Conservation (phyloP, 371 early-diverging fungal genomes). For the Lichtheimia ramosa region DNA sequence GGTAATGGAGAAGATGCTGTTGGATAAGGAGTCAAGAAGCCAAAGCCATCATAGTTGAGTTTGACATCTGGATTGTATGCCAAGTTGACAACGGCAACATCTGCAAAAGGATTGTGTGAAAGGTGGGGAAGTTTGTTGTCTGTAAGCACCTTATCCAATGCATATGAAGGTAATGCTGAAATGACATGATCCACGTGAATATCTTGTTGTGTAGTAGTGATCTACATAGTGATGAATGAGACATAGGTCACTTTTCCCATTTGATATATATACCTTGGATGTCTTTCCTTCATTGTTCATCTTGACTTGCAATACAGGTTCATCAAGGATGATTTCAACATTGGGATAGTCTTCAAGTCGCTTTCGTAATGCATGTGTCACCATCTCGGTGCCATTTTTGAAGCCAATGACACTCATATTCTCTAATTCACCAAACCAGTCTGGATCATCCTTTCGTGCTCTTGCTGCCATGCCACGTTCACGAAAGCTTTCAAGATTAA, state of each 20-base stretch:
- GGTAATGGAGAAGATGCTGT: constrained; percentile 36
- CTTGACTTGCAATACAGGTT: constrained; percentile 39
- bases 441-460: constrained; percentile 43
- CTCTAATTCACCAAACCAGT: constrained; percentile 60
- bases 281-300: constrained; percentile 19
- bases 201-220: constrained; percentile 25
- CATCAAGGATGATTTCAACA: constrained; percentile 52
- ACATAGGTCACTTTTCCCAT: too few species aligned
- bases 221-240: constrained; percentile 11
- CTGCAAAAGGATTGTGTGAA: constrained; percentile 64
- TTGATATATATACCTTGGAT: constrained; percentile 23
- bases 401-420: constrained; percentile 80
- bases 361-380: constrained; percentile 57
- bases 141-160: constrained; percentile 37
- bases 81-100: constrained; percentile 89
- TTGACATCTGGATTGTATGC: constrained; percentile 53
- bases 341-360: constrained; percentile 49
- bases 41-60: constrained; percentile 78
- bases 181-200: constrained; percentile 61
- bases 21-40: constrained; percentile 82
- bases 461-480: constrained; percentile 45
- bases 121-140: constrained; percentile 33
- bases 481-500: constrained; percentile 29
- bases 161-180: constrained; percentile 65
- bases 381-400: constrained; percentile 73